Evolutionary conservation across 306 rosid species (phyloP).

Genomic region (Cicer chorassanicum): DNA sequence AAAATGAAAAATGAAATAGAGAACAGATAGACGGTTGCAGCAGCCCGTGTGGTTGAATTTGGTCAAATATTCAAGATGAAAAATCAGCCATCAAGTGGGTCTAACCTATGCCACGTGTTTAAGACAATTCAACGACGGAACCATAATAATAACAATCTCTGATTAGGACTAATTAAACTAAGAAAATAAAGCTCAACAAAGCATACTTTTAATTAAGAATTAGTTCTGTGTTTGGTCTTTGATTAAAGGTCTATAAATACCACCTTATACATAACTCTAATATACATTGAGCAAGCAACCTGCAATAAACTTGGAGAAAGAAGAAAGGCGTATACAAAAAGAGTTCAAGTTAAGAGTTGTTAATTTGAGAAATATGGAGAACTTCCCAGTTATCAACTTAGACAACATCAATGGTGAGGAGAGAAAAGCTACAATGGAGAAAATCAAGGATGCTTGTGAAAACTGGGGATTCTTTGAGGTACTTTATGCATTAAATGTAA

Average conservation of each 20-base stretch:
- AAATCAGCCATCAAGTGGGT: conserved; percentile 38
- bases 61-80: conserved; percentile 32
- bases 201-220: neutral
- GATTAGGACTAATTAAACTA: conserved; percentile 17
- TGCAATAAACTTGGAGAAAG: conserved; percentile 19
- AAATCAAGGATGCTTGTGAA: conserved; percentile 82
- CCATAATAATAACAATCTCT: conserved; percentile 2
- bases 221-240: neutral
- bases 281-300: conserved; percentile 22
- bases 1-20: neutral
- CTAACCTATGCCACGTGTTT: conserved; percentile 19
- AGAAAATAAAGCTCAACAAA: conserved; percentile 19
- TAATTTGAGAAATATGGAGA: conserved; percentile 54
- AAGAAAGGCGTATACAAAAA: neutral
- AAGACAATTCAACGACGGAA: conserved; percentile 43
- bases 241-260: conserved; percentile 47
- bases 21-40: neutral
- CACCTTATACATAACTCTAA: conserved; percentile 18
- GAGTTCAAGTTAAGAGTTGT: conserved; percentile 5
- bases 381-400: conserved; percentile 72
- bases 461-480: conserved; percentile 98
- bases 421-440: conserved; percentile 60
- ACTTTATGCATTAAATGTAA: neutral
- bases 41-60: neutral
- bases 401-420: conserved; percentile 68